Evolutionary conservation across 2,329 filamentous ascomycete species (phyloP).

Genomic region (Laburnicola sp.): DNA sequence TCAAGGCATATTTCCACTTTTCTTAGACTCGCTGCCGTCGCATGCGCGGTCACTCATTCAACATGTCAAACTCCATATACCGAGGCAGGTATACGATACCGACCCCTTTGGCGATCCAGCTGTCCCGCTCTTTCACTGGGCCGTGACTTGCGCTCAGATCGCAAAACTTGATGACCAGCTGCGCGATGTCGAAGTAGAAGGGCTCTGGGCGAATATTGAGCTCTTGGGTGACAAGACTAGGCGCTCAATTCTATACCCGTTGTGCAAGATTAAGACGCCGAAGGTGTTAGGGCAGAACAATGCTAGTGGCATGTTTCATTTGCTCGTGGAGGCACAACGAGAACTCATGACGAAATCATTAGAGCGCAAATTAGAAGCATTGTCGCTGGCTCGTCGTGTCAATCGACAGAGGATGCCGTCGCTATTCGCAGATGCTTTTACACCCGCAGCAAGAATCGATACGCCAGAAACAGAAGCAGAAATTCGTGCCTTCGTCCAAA

Average conservation of each 20-base stretch:
- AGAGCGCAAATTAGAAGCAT: background rate
- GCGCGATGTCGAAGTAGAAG: constrained; percentile 20
- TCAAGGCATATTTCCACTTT: constrained; percentile 25
- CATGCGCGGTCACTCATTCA: constrained; percentile 23
- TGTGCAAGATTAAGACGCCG: constrained; percentile 25
- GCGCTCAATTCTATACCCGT: constrained; percentile 18
- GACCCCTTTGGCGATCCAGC: constrained; percentile 6
- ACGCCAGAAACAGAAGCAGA: too few species aligned
- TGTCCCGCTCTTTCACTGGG: constrained; percentile 24
- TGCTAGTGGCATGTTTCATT: constrained; percentile 8
- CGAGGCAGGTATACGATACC: constrained; percentile 1
- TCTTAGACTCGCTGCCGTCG: constrained; percentile 19
- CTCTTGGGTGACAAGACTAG: background rate
- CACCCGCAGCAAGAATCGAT: too few species aligned
- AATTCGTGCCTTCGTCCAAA: too few species aligned
- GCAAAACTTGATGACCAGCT: constrained; percentile 19
- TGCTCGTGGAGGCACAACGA: constrained; percentile 9
- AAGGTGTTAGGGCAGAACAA: constrained; percentile 18
- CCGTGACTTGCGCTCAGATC: constrained; percentile 31
- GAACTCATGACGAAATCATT: constrained; percentile 9
- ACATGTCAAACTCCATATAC: constrained; percentile 16
- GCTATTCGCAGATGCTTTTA: too few species aligned
- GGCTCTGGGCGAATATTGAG: constrained; percentile 4
- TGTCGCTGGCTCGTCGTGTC: too few species aligned
- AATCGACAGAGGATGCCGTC: too few species aligned